Base-by-base conservation (phyloP, 1,284 basidiomycete species). In the Termitomyces sp. region DNA sequence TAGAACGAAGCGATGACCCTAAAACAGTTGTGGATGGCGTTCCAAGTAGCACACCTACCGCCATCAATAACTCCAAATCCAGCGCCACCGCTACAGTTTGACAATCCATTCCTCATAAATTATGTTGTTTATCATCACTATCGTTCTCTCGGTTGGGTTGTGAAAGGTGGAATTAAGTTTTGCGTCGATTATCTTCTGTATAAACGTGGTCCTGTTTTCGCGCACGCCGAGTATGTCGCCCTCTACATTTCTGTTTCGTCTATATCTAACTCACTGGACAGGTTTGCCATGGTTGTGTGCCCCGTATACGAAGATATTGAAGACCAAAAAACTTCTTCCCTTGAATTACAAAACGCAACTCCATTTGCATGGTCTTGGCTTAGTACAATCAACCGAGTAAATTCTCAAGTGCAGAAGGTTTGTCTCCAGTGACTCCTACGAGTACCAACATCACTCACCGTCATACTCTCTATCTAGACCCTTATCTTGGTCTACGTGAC, bases 141-240 rank as follows among this genome's bases (percentile, higher is more conserved):
- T 68, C 85, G 96, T 19, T 94, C 94, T 1, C 79, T 99, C 4
- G 97, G 97, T n/a, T 99, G 97, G 97, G 91, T 98, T 15, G 88
- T 98, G 58, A 94, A 95, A 69, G 85, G 84, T 24, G 97, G 97
- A 2, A 87, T 97, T 75, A 99, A 99, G 72, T 99, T 99, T 71
- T 98, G 94, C 66, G 90, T 90, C 41, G 97, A 99, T 66, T 93
- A 90, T 73, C 78, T 99, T 13, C 74, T 99, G 31, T 99, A 99
- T 72, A 95, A 94, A 60, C 83, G 89, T 8, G 97, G 97, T 0
- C 95, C 96, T 0, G 93, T 97, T 0, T 98, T 98, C 68, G 80
- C 87, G 2, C 97, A 99, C 68, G 95, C 97, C 17, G 95, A 98
- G 91, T 96, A 66, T 66, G 87, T 75, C 15, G 34, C 13, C 19